These are phyloP conservation scores for Globisporangium orthogonon DNA, from an alignment of 352 stramenopile species.

Conservation along the genomic window DNA sequence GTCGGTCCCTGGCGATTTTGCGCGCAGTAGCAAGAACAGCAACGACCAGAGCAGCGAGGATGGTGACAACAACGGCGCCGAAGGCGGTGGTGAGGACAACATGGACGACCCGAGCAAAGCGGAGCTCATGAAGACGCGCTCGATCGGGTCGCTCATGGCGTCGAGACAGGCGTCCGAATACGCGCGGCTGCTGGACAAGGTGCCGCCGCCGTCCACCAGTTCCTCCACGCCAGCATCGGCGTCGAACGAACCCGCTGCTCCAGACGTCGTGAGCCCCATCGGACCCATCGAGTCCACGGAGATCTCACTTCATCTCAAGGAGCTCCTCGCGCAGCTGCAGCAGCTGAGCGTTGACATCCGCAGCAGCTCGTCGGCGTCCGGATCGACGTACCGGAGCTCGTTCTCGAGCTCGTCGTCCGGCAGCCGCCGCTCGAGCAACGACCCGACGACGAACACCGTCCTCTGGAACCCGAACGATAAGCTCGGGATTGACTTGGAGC, in stretches of 20 bases:
- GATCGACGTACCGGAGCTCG: slow-evolving; percentile 67
- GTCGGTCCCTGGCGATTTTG: slow-evolving; percentile 16
- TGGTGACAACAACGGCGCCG: slow-evolving; percentile 7
- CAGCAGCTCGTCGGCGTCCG: slow-evolving; percentile 37
- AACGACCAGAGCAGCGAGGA: too few species aligned
- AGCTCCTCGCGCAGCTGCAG: slow-evolving; percentile 64
- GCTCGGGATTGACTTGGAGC: slow-evolving; percentile 61
- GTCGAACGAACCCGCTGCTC: neutral
- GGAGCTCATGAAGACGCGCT: slow-evolving; percentile 39
- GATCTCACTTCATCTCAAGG: slow-evolving; percentile 62
- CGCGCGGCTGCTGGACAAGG: slow-evolving; percentile 28
- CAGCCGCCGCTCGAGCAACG: slow-evolving; percentile 10
- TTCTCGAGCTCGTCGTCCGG: slow-evolving; percentile 58
- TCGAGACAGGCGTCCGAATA: slow-evolving; percentile 33
- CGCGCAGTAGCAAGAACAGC: slow-evolving; percentile 14
- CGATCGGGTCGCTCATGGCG: slow-evolving; percentile 38
- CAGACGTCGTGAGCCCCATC: slow-evolving; percentile 13
- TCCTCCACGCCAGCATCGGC: neutral
- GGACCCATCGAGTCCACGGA: slow-evolving; percentile 42
- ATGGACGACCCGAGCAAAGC: slow-evolving; percentile 18
- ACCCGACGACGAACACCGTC: slow-evolving; percentile 30
- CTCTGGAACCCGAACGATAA: slow-evolving; percentile 76
- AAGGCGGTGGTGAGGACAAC: slow-evolving; percentile 7
- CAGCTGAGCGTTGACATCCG: slow-evolving; percentile 67
- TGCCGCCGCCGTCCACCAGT: slow-evolving; percentile 9